These are phyloP conservation scores for Cladosporium sp. DNA, from an alignment of 2,329 filamentous ascomycete genomes.

Conservation along the genomic window DNA sequence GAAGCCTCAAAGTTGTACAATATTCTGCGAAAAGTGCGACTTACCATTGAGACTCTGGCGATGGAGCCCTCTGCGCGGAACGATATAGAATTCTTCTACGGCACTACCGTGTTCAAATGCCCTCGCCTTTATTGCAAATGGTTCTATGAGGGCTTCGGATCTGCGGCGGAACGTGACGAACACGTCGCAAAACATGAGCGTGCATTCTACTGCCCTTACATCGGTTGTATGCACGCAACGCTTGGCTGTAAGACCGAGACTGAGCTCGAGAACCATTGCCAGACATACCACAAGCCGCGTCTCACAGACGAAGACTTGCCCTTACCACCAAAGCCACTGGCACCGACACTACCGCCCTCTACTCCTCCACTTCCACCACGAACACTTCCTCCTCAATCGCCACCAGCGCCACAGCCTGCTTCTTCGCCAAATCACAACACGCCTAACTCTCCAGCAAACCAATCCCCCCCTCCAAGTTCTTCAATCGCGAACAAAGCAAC, in stretches of 20 bases:
- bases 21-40: background rate
- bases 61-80: background rate
- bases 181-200: conserved; percentile 21
- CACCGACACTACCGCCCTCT: background rate
- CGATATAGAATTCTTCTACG: conserved; percentile 9
- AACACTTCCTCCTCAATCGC: background rate
- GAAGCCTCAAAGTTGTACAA: conserved; percentile 3
- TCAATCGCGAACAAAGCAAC: background rate
- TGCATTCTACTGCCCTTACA: conserved; percentile 10
- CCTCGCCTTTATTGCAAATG: conserved; percentile 19
- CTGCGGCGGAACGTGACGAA: background rate
- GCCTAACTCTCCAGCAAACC: background rate
- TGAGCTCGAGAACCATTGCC: conserved; percentile 5
- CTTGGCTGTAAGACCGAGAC: conserved; percentile 19
- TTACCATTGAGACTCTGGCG: conserved; percentile 9
- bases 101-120: conserved; percentile 18
- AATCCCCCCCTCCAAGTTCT: no score
- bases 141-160: conserved; percentile 19
- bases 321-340: background rate
- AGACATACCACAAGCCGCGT: conserved; percentile 10
- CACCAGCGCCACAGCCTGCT: background rate
- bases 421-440: background rate
- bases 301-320: conserved; percentile 12
- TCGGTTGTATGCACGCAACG: conserved; percentile 13
- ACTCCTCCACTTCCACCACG: background rate